Conservation (phyloP, 2,329 filamentous ascomycete species). For the Ophiostoma sp. region DNA sequence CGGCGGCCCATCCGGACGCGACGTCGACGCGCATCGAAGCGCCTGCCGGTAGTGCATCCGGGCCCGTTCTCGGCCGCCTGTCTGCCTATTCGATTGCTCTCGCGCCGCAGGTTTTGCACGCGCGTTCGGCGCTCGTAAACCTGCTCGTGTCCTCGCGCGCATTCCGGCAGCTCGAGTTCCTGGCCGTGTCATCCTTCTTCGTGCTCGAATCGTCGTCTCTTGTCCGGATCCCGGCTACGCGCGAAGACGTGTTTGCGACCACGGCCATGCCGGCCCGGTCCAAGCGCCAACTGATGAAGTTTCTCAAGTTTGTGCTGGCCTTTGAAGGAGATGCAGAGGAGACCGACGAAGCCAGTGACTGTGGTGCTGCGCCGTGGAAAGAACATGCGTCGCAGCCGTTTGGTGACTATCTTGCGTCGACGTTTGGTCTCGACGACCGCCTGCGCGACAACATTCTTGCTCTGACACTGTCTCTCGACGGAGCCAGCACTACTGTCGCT, state of each 20-base stretch:
- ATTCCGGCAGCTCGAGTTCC: slow-evolving; percentile 85
- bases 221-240: slow-evolving; percentile 73
- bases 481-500: slow-evolving; percentile 50
- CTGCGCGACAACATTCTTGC: slow-evolving; percentile 59
- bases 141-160: slow-evolving; percentile 83
- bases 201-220: slow-evolving; percentile 48
- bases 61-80: slow-evolving; percentile 47
- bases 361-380: slow-evolving; percentile 45
- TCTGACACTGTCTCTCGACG: slow-evolving; percentile 67
- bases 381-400: slow-evolving; percentile 50
- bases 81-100: slow-evolving; percentile 78
- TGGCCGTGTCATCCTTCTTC: slow-evolving; percentile 90
- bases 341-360: slow-evolving; percentile 31
- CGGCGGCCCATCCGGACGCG: slow-evolving; percentile 36
- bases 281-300: slow-evolving; percentile 87
- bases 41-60: slow-evolving; percentile 31
- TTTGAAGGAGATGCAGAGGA: slow-evolving; percentile 35
- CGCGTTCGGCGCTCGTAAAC: slow-evolving; percentile 69
- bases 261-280: slow-evolving; percentile 68
- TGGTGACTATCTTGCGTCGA: slow-evolving; percentile 51
- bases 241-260: slow-evolving; percentile 86
- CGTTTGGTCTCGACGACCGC: slow-evolving; percentile 62
- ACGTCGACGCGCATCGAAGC: slow-evolving; percentile 20
- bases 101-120: slow-evolving; percentile 80
- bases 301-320: slow-evolving; percentile 78